Percentiles rank a stretch among this genome's conserved stretches.
These are phyloP conservation scores for Trypanosoma congolense DNA, from an alignment of 208 protist species.

Conservation along the genomic window DNA sequence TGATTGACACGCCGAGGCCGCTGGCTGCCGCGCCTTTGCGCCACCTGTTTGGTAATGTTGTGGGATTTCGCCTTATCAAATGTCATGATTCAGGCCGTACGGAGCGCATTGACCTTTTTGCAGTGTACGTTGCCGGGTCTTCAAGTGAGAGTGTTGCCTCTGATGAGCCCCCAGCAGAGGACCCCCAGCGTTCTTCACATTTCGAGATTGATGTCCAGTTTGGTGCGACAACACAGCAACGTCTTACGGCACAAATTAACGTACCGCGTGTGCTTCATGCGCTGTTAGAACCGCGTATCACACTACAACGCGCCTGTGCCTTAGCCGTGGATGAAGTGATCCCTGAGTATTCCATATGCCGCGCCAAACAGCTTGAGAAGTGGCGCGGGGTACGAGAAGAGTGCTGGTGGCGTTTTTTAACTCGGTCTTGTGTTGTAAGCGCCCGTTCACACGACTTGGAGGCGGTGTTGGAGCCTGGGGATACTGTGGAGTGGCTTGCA, in stretches of 20 bases:
- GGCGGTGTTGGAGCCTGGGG: background rate
- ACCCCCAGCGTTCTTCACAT: background rate
- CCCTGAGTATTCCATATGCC: conserved; percentile 39
- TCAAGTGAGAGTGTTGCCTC: background rate
- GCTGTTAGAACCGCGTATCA: conserved; percentile 17
- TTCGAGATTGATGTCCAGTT: conserved; percentile 26
- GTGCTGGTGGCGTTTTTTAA: conserved; percentile 42
- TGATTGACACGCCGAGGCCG: too few relatives aligned
- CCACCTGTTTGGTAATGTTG: conserved; percentile 25
- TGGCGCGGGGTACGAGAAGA: conserved; percentile 25
- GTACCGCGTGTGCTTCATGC: conserved; percentile 6
- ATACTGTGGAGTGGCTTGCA: conserved; percentile 35
- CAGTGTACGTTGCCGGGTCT: background rate
- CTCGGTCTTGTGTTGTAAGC: conserved; percentile 23
- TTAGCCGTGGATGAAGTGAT: conserved; percentile 34
- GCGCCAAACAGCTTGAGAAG: conserved; percentile 27
- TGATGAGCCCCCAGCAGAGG: background rate
- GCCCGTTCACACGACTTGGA: conserved; percentile 2
- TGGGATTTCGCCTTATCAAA: conserved; percentile 11
- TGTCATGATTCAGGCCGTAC: conserved; percentile 2
- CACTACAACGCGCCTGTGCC: conserved; percentile 34
- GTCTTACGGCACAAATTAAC: conserved; percentile 1
- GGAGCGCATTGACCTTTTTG: conserved; percentile 9
- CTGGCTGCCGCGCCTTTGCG: too few relatives aligned
- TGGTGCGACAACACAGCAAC: conserved; percentile 5